phyloP scores from a whole-genome alignment of 1,284 basidiomycete genomes.

The Trichosporon coremiiforme region DNA sequence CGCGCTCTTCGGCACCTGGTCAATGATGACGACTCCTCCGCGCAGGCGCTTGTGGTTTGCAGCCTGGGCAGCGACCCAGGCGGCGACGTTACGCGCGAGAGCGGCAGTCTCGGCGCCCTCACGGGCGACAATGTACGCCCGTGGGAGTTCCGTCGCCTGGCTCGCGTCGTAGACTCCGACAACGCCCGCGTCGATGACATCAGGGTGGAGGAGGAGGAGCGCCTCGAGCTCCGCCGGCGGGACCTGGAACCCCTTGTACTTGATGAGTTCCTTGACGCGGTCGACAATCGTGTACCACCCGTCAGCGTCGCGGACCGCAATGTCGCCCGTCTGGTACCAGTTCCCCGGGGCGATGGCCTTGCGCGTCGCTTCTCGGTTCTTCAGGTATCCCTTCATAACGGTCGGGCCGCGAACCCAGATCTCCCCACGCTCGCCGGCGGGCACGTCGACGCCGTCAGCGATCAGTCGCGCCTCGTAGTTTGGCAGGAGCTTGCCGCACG shows the following conservation, averaged over 20 bases:
- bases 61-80: conserved; percentile 66
- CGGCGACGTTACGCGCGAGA: conserved; percentile 61
- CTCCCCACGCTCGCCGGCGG: conserved; percentile 68
- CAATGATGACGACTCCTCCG: conserved; percentile 58
- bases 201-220: conserved; percentile 69
- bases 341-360: conserved; percentile 61
- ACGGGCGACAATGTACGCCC: conserved; percentile 41
- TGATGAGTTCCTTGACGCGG: conserved; percentile 75
- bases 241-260: conserved; percentile 68
- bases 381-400: conserved; percentile 73
- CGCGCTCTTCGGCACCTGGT: conserved; percentile 57
- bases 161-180: conserved; percentile 66
- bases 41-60: conserved; percentile 59
- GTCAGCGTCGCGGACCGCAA: conserved; percentile 65
- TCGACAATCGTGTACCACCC: conserved; percentile 61
- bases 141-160: conserved; percentile 74
- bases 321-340: conserved; percentile 85
- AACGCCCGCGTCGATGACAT: conserved; percentile 70
- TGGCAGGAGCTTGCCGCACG: conserved; percentile 72
- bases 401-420: conserved; percentile 75
- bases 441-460: conserved; percentile 53
- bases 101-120: conserved; percentile 27
- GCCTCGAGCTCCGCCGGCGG: conserved; percentile 80
- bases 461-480: conserved; percentile 78
- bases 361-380: conserved; percentile 67